These are phyloP conservation scores for Afroboletus lepidellus DNA, from an alignment of 1,284 basidiomycete genomes.

Conservation along the genomic window DNA sequence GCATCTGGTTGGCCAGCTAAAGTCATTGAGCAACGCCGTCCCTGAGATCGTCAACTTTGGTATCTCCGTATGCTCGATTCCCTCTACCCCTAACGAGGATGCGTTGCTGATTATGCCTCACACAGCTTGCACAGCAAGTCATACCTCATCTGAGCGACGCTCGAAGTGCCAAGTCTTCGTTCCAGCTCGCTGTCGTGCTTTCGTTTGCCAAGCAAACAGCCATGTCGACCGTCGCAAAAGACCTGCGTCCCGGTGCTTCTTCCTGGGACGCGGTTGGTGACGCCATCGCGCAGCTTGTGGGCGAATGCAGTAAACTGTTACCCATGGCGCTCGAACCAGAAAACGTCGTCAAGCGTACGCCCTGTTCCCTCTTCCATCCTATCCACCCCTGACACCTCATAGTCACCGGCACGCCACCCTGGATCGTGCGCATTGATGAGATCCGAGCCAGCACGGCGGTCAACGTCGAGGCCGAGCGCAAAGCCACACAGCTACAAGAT, in stretches of 20 bases:
- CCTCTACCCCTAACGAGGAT: neutral
- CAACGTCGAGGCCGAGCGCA: conserved; percentile 90
- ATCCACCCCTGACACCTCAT: conserved; percentile 6
- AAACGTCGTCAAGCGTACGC: conserved; percentile 76
- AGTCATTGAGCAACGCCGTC: conserved; percentile 66
- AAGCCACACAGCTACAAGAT: conserved; percentile 81
- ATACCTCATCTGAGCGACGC: conserved; percentile 78
- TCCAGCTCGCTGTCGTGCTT: conserved; percentile 73
- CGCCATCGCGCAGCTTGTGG: conserved; percentile 66
- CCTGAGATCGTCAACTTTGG: conserved; percentile 87
- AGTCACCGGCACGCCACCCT: conserved; percentile 83
- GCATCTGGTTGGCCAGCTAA: conserved; percentile 69
- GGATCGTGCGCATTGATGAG: conserved; percentile 84
- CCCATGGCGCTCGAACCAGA: conserved; percentile 74
- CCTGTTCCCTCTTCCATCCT: conserved; percentile 8
- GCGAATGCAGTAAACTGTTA: conserved; percentile 69
- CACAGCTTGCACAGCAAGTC: conserved; percentile 81
- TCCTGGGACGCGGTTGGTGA: conserved; percentile 78
- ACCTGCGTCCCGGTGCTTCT: conserved; percentile 58
- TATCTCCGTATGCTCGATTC: conserved; percentile 61
- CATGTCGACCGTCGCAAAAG: conserved; percentile 67
- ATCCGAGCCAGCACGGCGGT: conserved; percentile 82
- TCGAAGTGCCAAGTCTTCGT: conserved; percentile 70
- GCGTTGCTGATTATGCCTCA: neutral
- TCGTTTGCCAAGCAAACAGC: conserved; percentile 73